These are phyloP conservation scores for Agaricus subrufescens DNA, from an alignment of 768 basidiomycete species.

Conservation along the genomic window DNA sequence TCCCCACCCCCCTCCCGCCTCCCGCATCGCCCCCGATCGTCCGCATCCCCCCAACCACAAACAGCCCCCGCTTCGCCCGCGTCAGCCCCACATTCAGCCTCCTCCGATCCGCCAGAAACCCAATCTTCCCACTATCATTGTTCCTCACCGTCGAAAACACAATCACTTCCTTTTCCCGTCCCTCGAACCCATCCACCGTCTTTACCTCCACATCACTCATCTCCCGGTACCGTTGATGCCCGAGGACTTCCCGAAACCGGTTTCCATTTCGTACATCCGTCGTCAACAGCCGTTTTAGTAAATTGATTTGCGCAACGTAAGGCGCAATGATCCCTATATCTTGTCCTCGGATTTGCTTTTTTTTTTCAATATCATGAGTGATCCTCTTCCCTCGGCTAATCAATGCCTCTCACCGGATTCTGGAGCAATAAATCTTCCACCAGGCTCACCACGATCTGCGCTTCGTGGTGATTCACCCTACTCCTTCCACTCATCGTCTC, in stretches of 20 bases:
- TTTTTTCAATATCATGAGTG: not conserved
- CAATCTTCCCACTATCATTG: slow-evolving; percentile 73
- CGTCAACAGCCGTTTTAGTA: slow-evolving; percentile 64
- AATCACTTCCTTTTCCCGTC: slow-evolving; percentile 89
- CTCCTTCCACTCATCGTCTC: slow-evolving; percentile 71
- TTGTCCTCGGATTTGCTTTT: slow-evolving; percentile 53
- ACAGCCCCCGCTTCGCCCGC: slow-evolving; percentile 79
- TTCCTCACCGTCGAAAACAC: slow-evolving; percentile 89
- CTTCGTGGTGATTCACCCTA: slow-evolving; percentile 74
- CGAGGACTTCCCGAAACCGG: slow-evolving; percentile 59
- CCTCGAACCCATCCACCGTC: slow-evolving; percentile 94
- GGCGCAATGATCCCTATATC: slow-evolving; percentile 94
- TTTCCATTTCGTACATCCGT: slow-evolving; percentile 43
- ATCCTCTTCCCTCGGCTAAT: not conserved
- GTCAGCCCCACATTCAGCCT: slow-evolving; percentile 90
- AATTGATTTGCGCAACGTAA: slow-evolving; percentile 81
- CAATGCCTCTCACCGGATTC: slow-evolving; percentile 54
- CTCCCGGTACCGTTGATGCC: slow-evolving; percentile 61
- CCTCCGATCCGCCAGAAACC: slow-evolving; percentile 83
- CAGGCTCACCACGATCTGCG: slow-evolving; percentile 69
- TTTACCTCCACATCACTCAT: slow-evolving; percentile 73
- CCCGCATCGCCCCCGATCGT: slow-evolving; percentile 42
- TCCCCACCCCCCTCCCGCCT: not conserved
- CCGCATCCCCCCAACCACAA: slow-evolving; percentile 69
- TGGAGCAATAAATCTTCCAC: slow-evolving; percentile 76